A percentile compares a stretch with the other conserved stretches of the same genome.
These are phyloP conservation scores for Pseudonectria buxi DNA, from an alignment of 2,329 filamentous ascomycete species.

Conservation along the genomic window DNA sequence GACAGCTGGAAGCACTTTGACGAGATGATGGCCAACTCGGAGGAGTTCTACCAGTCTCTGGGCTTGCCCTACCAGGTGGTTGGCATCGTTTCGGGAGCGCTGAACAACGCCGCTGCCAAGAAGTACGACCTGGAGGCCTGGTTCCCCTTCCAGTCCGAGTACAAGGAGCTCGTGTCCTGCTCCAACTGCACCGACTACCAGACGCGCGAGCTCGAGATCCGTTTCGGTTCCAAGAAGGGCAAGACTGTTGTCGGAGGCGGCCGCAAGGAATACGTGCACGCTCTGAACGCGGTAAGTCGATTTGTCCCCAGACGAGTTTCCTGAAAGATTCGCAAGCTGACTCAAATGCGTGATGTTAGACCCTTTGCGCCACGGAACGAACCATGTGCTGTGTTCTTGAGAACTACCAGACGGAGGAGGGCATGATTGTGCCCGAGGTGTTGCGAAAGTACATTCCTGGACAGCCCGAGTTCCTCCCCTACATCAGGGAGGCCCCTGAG, in stretches of 20 bases:
- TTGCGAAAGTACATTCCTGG: slow-evolving; percentile 87
- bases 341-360: slow-evolving; percentile 28
- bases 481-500: slow-evolving; percentile 77
- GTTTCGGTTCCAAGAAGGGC: slow-evolving; percentile 71
- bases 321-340: slow-evolving; percentile 5
- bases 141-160: slow-evolving; percentile 94
- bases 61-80: slow-evolving; percentile 87
- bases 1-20: slow-evolving; percentile 92
- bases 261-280: slow-evolving; percentile 92
- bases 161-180: slow-evolving; percentile 96
- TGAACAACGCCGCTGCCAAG: slow-evolving; percentile 73
- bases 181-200: slow-evolving; percentile 99
- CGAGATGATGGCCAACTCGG: slow-evolving; percentile 81
- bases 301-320: neutral
- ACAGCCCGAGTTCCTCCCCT: slow-evolving; percentile 82
- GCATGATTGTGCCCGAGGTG: slow-evolving; percentile 72
- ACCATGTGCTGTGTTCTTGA: slow-evolving; percentile 92
- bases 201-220: slow-evolving; percentile 85
- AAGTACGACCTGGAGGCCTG: slow-evolving; percentile 96
- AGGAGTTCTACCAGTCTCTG: slow-evolving; percentile 92
- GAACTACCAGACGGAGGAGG: slow-evolving; percentile 91
- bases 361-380: slow-evolving; percentile 82
- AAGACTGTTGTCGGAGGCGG: slow-evolving; percentile 53
- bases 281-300: slow-evolving; percentile 60
- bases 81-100: slow-evolving; percentile 88